These are phyloP conservation scores for Thermochaetoides thermophila DNA, from an alignment of 495 filamentous ascomycete genomes.

Conservation along the genomic window DNA sequence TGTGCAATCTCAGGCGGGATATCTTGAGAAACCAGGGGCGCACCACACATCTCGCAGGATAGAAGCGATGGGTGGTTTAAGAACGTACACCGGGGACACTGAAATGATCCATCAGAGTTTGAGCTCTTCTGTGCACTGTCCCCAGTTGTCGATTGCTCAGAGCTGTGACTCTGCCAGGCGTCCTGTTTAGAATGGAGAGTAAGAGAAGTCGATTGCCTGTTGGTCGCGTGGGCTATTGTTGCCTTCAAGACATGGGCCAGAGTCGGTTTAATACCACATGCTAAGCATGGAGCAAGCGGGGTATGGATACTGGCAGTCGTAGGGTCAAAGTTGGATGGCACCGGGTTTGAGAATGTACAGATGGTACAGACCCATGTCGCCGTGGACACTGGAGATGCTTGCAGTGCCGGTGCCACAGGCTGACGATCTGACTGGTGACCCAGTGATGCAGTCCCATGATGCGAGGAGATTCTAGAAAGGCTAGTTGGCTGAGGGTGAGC, in stretches of 20 bases:
- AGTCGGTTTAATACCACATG: constrained; percentile 87
- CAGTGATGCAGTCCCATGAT: constrained; percentile 33
- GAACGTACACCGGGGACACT: constrained; percentile 88
- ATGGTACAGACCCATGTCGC: constrained; percentile 98
- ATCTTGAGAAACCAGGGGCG: constrained; percentile 48
- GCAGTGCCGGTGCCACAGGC: constrained; percentile 31
- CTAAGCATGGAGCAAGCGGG: constrained; percentile 70
- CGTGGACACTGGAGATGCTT: constrained; percentile 33
- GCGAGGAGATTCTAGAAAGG: constrained; percentile 20
- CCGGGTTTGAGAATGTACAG: constrained; percentile 91
- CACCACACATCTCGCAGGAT: constrained; percentile 85
- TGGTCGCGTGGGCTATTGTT: constrained; percentile 52
- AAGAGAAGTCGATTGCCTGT: constrained; percentile 24
- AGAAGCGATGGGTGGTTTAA: constrained; percentile 77
- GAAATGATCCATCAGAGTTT: constrained; percentile 32
- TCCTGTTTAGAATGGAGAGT: constrained; percentile 17
- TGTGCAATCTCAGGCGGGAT: constrained; percentile 27
- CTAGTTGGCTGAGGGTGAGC: constrained; percentile 30
- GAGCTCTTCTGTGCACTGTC: constrained; percentile 4
- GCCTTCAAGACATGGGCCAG: constrained; percentile 72
- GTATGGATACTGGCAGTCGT: constrained; percentile 58
- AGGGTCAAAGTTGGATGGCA: constrained; percentile 85
- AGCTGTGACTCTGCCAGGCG: constrained; percentile 10
- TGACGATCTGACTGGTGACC: constrained; percentile 35
- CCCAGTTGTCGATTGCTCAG: constrained; percentile 4